Evolutionary conservation across 352 stramenopile genomes (phyloP).

Genomic region (Globisporangium splendens): DNA sequence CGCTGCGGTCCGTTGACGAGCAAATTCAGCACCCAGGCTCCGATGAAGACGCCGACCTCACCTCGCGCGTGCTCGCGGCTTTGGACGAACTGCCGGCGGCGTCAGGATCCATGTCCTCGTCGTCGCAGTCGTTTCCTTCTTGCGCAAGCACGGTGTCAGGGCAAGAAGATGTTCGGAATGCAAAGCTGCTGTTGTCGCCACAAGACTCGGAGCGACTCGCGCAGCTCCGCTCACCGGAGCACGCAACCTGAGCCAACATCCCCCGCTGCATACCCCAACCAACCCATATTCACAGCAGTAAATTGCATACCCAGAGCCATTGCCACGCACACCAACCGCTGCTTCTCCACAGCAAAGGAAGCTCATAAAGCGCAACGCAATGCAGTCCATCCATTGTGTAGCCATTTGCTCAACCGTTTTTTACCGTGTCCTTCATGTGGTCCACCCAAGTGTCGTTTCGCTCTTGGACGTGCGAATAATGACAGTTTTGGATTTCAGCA

Average conservation of each 20-base stretch:
- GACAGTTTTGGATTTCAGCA: background rate
- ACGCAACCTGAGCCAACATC: background rate
- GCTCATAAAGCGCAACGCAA: background rate
- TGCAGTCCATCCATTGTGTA: background rate
- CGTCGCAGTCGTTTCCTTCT: background rate
- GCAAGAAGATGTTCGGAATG: background rate
- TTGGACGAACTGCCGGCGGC: constrained; percentile 34
- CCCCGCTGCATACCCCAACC: too few species aligned
- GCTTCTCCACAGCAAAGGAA: background rate
- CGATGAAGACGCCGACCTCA: constrained; percentile 56
- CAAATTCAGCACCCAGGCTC: constrained; percentile 8
- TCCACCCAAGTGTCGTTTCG: constrained; percentile 3
- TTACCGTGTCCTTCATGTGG: background rate
- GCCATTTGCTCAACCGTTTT: background rate
- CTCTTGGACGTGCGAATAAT: background rate
- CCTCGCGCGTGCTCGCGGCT: constrained; percentile 48
- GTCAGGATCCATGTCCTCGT: background rate
- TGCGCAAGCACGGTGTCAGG: background rate
- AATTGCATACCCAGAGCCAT: background rate
- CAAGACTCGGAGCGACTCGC: constrained; percentile 6
- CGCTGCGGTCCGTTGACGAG: constrained; percentile 21
- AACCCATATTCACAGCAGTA: background rate
- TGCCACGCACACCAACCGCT: background rate
- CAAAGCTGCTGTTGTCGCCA: constrained; percentile 7
- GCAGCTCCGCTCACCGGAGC: constrained; percentile 5